Evolutionary conservation across 164 flowering plant species (phyloP).

Genomic region (Chimonanthus salicifolius): DNA sequence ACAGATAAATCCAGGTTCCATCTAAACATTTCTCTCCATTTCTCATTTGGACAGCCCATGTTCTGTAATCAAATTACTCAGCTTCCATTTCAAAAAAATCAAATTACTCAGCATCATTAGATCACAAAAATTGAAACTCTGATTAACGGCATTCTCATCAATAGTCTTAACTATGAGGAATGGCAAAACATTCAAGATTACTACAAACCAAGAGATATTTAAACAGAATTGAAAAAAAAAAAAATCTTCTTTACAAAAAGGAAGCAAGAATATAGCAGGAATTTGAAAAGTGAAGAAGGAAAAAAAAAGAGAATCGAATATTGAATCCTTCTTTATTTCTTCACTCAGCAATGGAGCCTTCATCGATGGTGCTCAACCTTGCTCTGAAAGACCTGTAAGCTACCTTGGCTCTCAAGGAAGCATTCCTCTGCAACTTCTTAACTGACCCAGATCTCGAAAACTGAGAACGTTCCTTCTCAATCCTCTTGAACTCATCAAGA

Average conservation of each 20-base stretch:
- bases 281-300: not conserved
- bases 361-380: constrained; percentile 46
- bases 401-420: constrained; percentile 35
- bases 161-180: too few species aligned
- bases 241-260: not conserved
- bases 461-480: constrained; percentile 7
- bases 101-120: too few species aligned
- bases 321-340: not conserved
- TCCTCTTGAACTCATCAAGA: constrained; percentile 2
- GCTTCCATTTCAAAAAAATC: too few species aligned
- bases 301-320: not conserved
- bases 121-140: too few species aligned
- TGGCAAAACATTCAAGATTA: too few species aligned
- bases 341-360: constrained; percentile 24
- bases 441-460: constrained; percentile 28
- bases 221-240: not conserved
- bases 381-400: constrained; percentile 46
- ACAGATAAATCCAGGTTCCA: too few species aligned
- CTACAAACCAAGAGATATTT: too few species aligned
- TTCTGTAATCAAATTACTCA: too few species aligned
- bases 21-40: too few species aligned
- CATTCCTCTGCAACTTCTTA: constrained; percentile 33
- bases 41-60: too few species aligned
- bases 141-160: too few species aligned
- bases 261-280: not conserved